Evolutionary conservation across 352 stramenopile genomes (phyloP).

Genomic region (Globisporangium mamillatum): DNA sequence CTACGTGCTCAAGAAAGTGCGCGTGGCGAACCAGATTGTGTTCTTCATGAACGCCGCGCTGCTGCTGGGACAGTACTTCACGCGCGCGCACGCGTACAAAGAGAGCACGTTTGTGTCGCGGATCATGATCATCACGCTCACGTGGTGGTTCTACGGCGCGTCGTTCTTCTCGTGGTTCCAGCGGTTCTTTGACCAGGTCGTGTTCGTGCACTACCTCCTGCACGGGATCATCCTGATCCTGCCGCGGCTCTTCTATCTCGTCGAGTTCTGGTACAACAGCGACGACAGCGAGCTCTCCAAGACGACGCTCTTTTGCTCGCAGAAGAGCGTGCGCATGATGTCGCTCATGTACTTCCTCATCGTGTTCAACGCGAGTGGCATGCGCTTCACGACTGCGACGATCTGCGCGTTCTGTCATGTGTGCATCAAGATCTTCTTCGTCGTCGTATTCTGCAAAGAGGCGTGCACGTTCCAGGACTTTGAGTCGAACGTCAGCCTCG

Average conservation of each 20-base stretch:
- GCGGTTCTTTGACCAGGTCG: conserved; percentile 41
- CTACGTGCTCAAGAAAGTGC: conserved; percentile 70
- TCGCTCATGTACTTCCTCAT: conserved; percentile 54
- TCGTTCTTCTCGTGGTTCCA: conserved; percentile 48
- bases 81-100: conserved; percentile 23
- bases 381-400: conserved; percentile 64
- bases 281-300: conserved; percentile 20
- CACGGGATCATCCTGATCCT: conserved; percentile 47
- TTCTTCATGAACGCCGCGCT: conserved; percentile 43
- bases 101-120: conserved; percentile 43
- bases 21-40: conserved; percentile 45
- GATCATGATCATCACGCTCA: conserved; percentile 33
- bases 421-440: conserved; percentile 42
- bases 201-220: conserved; percentile 51
- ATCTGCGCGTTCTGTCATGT: conserved; percentile 47
- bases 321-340: conserved; percentile 57
- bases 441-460: conserved; percentile 46
- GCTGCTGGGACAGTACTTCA: conserved; percentile 48
- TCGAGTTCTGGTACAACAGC: conserved; percentile 23
- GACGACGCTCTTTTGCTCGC: conserved; percentile 45
- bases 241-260: conserved; percentile 46
- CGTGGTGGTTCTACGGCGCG: conserved; percentile 36
- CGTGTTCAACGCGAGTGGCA: conserved; percentile 59
- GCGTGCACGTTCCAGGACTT: conserved; percentile 43
- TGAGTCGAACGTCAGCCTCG: conserved; percentile 45